Evolutionary conservation across 2,329 filamentous ascomycete species (phyloP).

Genomic region (Gremmenia infestans): DNA sequence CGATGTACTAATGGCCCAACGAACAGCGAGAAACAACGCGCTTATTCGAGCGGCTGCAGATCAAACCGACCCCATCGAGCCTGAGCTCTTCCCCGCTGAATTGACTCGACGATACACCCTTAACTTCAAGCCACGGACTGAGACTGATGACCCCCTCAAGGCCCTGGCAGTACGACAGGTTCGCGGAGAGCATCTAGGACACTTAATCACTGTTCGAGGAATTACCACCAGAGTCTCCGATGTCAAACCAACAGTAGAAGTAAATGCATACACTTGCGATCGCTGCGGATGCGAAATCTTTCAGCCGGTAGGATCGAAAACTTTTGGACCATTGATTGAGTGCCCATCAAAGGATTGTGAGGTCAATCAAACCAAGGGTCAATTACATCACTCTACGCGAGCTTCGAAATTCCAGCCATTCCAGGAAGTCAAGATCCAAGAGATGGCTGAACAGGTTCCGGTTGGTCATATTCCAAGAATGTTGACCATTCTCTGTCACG

Average conservation of each 20-base stretch:
- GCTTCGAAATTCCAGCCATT: conserved; percentile 97
- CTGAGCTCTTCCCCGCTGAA: conserved; percentile 83
- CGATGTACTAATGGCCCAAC: conserved; percentile 92
- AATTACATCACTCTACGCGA: conserved; percentile 89
- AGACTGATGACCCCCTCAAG: conserved; percentile 57
- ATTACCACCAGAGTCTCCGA: conserved; percentile 95
- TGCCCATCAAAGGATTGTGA: conserved; percentile 90
- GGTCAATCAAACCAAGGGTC: conserved; percentile 85
- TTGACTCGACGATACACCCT: conserved; percentile 91
- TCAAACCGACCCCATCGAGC: conserved; percentile 58
- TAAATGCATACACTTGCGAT: conserved; percentile 97
- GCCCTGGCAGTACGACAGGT: conserved; percentile 88
- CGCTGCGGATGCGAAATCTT: conserved; percentile 96
- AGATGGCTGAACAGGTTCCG: conserved; percentile 98
- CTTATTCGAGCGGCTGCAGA: conserved; percentile 63
- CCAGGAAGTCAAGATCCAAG: conserved; percentile 97
- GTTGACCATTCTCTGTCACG: conserved; percentile 84
- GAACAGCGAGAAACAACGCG: conserved; percentile 78
- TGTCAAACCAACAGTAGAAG: conserved; percentile 94
- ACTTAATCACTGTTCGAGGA: conserved; percentile 88
- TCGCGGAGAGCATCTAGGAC: conserved; percentile 84
- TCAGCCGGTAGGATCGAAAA: conserved; percentile 87
- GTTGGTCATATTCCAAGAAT: conserved; percentile 95
- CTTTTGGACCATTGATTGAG: conserved; percentile 79
- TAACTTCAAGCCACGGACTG: conserved; percentile 89